These are phyloP conservation scores for Phytophthora tentaculata DNA, from an alignment of 352 stramenopile genomes.

Conservation along the genomic window DNA sequence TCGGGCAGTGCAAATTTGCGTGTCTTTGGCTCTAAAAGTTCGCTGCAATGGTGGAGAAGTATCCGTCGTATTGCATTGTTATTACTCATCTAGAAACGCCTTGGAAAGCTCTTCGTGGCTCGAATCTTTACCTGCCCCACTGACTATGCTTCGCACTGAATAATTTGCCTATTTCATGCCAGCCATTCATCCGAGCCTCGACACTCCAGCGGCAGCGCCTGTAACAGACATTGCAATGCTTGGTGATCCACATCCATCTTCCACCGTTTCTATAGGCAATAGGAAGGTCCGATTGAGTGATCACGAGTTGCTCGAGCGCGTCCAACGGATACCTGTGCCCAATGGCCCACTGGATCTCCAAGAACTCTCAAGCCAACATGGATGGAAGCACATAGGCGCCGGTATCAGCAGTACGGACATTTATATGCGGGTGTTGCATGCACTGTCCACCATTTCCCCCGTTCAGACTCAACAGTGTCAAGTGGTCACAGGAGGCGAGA, in stretches of 20 bases:
- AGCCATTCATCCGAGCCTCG: not conserved
- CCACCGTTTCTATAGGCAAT: not conserved
- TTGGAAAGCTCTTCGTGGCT: not conserved
- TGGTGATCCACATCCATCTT: not conserved
- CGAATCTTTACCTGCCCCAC: no score
- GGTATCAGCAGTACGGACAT: slow-evolving; percentile 21
- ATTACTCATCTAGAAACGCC: not conserved
- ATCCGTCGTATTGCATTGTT: not conserved
- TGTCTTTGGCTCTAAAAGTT: not conserved
- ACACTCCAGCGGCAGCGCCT: not conserved
- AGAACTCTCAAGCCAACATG: slow-evolving; percentile 2
- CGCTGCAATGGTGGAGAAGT: not conserved
- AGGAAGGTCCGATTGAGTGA: slow-evolving; percentile 31
- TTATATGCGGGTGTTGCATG: slow-evolving; percentile 11
- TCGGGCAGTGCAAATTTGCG: no score
- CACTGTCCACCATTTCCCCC: not conserved
- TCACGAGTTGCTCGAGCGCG: slow-evolving; percentile 31
- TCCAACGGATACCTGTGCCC: slow-evolving; percentile 24
- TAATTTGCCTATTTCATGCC: not conserved
- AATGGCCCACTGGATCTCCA: slow-evolving; percentile 19
- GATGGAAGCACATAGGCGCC: slow-evolving; percentile 25
- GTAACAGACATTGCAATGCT: not conserved
- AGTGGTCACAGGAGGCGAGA: slow-evolving; percentile 26
- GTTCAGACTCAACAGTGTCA: slow-evolving; percentile 16
- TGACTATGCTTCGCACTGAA: not conserved